Conservation (phyloP, 495 filamentous ascomycete genomes). For the Friedmanniomyces endolithicus region DNA sequence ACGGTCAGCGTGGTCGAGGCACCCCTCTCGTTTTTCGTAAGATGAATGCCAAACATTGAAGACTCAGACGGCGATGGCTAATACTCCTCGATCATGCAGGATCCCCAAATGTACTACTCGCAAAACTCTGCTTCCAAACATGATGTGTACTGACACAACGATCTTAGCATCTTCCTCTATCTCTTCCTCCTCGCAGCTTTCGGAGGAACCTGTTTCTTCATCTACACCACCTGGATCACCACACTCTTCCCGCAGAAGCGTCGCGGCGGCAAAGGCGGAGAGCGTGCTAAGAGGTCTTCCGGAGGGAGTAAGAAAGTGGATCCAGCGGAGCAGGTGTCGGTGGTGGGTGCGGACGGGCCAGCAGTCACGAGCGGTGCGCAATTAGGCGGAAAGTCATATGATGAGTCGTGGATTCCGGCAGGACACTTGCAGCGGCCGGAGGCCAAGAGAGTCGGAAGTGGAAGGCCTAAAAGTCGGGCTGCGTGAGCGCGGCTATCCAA, state of each 20-base stretch:
- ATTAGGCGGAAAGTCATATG: constrained; percentile 53
- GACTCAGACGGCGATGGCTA: no score
- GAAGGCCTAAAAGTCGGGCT: constrained; percentile 26
- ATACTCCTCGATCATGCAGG: neutral
- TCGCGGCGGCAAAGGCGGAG: constrained; percentile 49
- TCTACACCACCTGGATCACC: constrained; percentile 95
- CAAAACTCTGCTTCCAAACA: no score
- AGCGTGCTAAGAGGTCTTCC: constrained; percentile 44
- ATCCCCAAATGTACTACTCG: constrained; percentile 24
- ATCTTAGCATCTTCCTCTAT: constrained; percentile 75
- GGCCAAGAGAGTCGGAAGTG: constrained; percentile 66
- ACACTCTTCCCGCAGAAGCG: constrained; percentile 91
- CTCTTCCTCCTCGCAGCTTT: constrained; percentile 73
- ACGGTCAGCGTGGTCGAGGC: constrained; percentile 84
- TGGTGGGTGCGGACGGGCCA: constrained; percentile 56
- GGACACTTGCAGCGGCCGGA: constrained; percentile 80
- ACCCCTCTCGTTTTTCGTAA: constrained; percentile 72
- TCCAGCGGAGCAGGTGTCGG: constrained; percentile 45
- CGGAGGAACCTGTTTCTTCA: constrained; percentile 74
- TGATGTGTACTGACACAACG: neutral
- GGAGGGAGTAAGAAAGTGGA: constrained; percentile 53
- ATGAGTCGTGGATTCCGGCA: constrained; percentile 91
- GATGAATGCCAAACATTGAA: no score
- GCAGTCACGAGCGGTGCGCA: constrained; percentile 45
- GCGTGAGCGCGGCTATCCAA: neutral